A percentile compares a stretch with the other conserved stretches of the same genome.
Conservation (phyloP, 148 eudicot species). For the Diospyros kaki region DNA sequence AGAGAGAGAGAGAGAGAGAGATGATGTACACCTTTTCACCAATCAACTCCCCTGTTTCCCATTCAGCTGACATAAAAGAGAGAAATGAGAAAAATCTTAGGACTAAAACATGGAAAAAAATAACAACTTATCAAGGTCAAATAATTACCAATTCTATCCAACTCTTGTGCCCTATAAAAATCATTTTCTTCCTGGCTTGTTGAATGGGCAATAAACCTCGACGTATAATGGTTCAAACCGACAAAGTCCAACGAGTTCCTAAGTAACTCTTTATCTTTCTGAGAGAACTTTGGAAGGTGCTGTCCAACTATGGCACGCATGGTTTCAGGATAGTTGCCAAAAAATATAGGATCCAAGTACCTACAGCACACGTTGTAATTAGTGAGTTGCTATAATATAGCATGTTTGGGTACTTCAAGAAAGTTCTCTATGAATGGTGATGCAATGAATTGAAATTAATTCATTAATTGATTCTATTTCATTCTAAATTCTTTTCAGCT, state of each 20-base stretch:
- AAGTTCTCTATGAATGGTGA: not conserved
- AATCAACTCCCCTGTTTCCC: conserved; percentile 65
- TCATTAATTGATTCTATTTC: not conserved
- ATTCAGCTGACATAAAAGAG: conserved; percentile 55
- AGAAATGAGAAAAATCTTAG: not conserved
- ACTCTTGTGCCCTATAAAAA: conserved; percentile 50
- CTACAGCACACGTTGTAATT: conserved; percentile 25
- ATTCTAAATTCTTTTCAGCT: not conserved
- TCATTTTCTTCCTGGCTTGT: conserved; percentile 36
- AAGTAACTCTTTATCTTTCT: conserved; percentile 51
- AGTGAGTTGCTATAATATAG: not conserved
- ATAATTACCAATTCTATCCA: conserved; percentile 59
- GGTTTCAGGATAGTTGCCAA: conserved; percentile 63
- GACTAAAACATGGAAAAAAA: not conserved
- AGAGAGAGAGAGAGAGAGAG: conserved; percentile 4
- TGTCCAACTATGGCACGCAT: conserved; percentile 76
- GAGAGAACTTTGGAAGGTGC: conserved; percentile 56
- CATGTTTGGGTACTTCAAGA: not conserved
- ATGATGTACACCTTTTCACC: conserved; percentile 60
- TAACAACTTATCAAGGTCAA: not conserved
- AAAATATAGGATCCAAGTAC: conserved; percentile 77
- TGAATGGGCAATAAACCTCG: conserved; percentile 57
- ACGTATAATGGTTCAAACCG: conserved; percentile 76
- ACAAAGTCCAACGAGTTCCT: conserved; percentile 59
- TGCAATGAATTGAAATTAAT: not conserved